Conservation (phyloP, 768 basidiomycete genomes). For the Daedaleopsis sinensis region DNA sequence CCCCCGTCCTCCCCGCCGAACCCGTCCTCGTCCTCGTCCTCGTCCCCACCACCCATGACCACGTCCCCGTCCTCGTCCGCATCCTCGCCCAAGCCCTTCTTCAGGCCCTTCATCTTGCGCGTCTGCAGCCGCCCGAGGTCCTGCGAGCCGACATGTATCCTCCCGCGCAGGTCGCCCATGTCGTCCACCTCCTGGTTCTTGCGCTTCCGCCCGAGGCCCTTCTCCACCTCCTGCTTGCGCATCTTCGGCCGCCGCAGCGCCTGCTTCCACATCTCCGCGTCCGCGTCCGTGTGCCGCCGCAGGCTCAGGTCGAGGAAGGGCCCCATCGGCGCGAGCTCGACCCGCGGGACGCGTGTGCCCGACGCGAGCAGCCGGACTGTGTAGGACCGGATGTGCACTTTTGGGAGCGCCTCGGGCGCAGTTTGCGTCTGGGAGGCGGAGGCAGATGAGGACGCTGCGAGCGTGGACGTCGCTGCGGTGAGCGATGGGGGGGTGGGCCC, state of each 20-base stretch:
- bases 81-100: conserved; percentile 37
- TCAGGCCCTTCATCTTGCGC: conserved; percentile 96
- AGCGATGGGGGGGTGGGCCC: conserved; percentile 63
- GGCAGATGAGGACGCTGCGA: conserved; percentile 24
- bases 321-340: conserved; percentile 87
- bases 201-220: conserved; percentile 86
- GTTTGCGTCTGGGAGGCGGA: background rate
- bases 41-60: conserved; percentile 18
- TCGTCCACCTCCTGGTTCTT: conserved; percentile 97
- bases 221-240: conserved; percentile 85
- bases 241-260: conserved; percentile 86
- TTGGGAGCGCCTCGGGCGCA: conserved; percentile 53
- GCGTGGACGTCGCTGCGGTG: conserved; percentile 41
- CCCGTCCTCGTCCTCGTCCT: conserved; percentile 22
- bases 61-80: conserved; percentile 15
- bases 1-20: conserved; percentile 6
- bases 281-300: conserved; percentile 74
- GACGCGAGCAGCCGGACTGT: conserved; percentile 73
- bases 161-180: conserved; percentile 95
- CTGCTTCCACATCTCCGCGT: conserved; percentile 77
- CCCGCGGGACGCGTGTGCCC: conserved; percentile 78
- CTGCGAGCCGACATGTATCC: conserved; percentile 88
- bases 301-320: conserved; percentile 85
- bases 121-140: conserved; percentile 86
- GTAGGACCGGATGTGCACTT: conserved; percentile 88